These are phyloP conservation scores for Phalaenopsis hybrid DNA, from an alignment of 116 monocot species.

Conservation along the genomic window DNA sequence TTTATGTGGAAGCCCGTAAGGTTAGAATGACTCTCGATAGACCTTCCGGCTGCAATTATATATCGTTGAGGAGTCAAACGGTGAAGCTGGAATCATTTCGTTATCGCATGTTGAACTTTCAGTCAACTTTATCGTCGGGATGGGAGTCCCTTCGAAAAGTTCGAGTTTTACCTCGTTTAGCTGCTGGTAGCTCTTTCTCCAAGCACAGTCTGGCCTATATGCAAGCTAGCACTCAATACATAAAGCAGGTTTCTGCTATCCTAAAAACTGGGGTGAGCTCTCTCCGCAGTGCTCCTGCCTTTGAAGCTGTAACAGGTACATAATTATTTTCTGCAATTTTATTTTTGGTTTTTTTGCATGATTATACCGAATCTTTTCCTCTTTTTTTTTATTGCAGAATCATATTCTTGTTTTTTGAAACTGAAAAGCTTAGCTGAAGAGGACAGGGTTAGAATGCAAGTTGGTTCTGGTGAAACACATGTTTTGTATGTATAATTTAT, in stretches of 20 bases:
- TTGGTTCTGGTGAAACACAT: conserved; percentile 92
- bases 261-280: conserved; percentile 73
- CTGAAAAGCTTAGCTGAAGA: conserved; percentile 81
- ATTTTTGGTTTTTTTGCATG: background rate
- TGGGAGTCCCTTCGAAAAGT: conserved; percentile 77
- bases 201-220: conserved; percentile 81
- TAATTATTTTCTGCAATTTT: background rate
- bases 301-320: conserved; percentile 74
- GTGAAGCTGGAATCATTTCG: conserved; percentile 58
- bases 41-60: conserved; percentile 76
- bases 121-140: conserved; percentile 63
- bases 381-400: conserved; percentile 36
- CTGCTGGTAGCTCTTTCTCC: conserved; percentile 64
- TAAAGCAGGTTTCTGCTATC: conserved; percentile 79
- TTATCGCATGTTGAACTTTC: conserved; percentile 57
- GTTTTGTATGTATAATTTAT: conserved; percentile 67
- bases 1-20: conserved; percentile 53
- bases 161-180: conserved; percentile 54
- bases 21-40: conserved; percentile 68
- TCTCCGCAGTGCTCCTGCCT: conserved; percentile 38
- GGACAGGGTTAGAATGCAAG: conserved; percentile 64
- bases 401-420: conserved; percentile 76
- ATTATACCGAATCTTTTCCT: conserved; percentile 2
- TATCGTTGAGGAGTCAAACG: conserved; percentile 34
- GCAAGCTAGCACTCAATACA: conserved; percentile 77